Conservation (phyloP, 345 rosid species). For the Streptanthus diversifolius region DNA sequence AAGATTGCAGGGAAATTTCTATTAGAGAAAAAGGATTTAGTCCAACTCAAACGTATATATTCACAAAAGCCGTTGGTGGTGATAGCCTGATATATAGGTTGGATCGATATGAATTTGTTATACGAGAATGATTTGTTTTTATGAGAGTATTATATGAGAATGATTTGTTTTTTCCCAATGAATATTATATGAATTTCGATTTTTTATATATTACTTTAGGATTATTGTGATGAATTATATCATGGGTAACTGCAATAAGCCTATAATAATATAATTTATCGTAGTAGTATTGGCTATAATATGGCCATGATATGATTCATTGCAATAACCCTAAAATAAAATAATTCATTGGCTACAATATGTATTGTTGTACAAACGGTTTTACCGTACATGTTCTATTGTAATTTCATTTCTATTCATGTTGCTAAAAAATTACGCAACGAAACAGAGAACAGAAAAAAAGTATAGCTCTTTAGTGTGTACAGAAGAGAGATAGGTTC, state of each 20-base stretch:
- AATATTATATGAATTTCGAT: neutral
- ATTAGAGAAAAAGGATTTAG: neutral
- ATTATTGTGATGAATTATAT: neutral
- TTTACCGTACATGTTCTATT: neutral
- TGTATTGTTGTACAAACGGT: neutral
- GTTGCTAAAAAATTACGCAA: neutral
- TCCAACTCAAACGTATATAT: neutral
- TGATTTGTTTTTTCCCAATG: neutral
- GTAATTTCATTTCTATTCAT: neutral
- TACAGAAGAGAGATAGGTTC: conserved; percentile 12
- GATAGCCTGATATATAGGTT: neutral
- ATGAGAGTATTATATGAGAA: no score
- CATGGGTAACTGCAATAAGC: neutral
- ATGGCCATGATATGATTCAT: neutral
- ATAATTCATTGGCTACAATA: neutral
- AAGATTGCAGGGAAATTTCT: neutral
- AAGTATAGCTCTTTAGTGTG: neutral
- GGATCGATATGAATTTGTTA: neutral
- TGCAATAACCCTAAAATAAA: neutral
- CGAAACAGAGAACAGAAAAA: neutral
- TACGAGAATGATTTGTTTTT: neutral
- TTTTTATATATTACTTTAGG: neutral
- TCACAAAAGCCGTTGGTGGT: neutral
- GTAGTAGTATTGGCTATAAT: neutral
- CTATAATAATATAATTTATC: neutral